These are phyloP conservation scores for Polygonum maritimum DNA, from an alignment of 148 eudicot species.

Conservation along the genomic window DNA sequence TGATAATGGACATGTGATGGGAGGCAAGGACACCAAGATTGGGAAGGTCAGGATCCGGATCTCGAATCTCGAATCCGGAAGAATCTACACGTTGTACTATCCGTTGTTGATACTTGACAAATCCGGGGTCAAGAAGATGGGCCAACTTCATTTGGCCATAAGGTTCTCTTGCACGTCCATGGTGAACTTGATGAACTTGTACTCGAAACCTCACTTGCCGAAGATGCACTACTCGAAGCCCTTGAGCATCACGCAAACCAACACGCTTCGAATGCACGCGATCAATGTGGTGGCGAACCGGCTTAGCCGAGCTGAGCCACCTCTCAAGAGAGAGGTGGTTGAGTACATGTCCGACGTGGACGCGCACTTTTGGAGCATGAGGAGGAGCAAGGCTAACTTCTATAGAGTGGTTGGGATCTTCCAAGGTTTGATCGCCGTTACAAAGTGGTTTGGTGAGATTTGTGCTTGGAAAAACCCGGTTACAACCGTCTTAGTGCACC, in stretches of 20 bases:
- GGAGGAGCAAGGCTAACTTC: conserved; percentile 62
- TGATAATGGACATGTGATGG: conserved; percentile 32
- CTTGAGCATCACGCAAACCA: conserved; percentile 39
- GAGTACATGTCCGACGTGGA: conserved; percentile 67
- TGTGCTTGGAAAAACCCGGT: conserved; percentile 62
- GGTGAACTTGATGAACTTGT: conserved; percentile 40
- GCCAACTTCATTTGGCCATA: conserved; percentile 54
- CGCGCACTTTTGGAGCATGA: conserved; percentile 67
- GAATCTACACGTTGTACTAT: conserved; percentile 57
- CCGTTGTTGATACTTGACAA: conserved; percentile 55
- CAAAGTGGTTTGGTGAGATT: conserved; percentile 50
- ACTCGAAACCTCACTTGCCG: conserved; percentile 47
- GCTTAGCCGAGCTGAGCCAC: conserved; percentile 56
- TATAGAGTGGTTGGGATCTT: conserved; percentile 42
- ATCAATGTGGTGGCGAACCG: conserved; percentile 42
- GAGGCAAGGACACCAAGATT: conserved; percentile 33
- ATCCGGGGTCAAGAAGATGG: conserved; percentile 64
- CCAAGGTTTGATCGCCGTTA: conserved; percentile 37
- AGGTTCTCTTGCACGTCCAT: conserved; percentile 53
- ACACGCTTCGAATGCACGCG: conserved; percentile 52
- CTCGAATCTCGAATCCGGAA: conserved; percentile 55
- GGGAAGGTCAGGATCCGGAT: conserved; percentile 61
- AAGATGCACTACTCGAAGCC: conserved; percentile 65
- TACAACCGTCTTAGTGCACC: conserved; percentile 53
- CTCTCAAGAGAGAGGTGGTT: conserved; percentile 52